phyloP scores from a whole-genome alignment of 116 monocot genomes.

The Trichopus zeylanicus region DNA sequence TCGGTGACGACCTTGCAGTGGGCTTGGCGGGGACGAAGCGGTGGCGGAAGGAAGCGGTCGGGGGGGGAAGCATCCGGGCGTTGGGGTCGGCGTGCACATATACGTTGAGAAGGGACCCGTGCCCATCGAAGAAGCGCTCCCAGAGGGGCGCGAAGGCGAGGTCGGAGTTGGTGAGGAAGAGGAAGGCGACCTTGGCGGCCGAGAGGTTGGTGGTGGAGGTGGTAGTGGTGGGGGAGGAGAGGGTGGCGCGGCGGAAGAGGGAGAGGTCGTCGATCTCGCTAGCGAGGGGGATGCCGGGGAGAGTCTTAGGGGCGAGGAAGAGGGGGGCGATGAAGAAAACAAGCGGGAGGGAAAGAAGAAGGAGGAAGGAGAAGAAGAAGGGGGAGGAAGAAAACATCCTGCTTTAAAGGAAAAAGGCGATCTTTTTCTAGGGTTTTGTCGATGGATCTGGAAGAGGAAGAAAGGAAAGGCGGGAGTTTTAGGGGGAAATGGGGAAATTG shows the following conservation, averaged over 20 bases:
- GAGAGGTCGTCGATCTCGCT: slow-evolving; percentile 86
- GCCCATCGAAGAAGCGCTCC: slow-evolving; percentile 62
- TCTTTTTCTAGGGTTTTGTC: neutral
- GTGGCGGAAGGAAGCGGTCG: slow-evolving; percentile 34
- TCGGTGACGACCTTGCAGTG: slow-evolving; percentile 77
- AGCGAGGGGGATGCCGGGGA: slow-evolving; percentile 55
- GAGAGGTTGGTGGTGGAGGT: slow-evolving; percentile 1
- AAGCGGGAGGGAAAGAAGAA: slow-evolving; percentile 37
- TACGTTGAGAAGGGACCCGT: slow-evolving; percentile 44
- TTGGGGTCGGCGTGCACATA: slow-evolving; percentile 81
- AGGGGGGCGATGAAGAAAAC: slow-evolving; percentile 60
- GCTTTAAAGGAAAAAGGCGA: neutral
- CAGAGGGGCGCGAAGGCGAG: slow-evolving; percentile 76
- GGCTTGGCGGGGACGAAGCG: slow-evolving; percentile 67
- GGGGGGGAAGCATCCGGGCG: slow-evolving; percentile 20
- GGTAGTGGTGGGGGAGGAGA: slow-evolving; percentile 18
- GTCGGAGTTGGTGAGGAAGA: slow-evolving; percentile 84
- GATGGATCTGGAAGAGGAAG: too few relatives aligned
- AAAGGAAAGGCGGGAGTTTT: too few relatives aligned
- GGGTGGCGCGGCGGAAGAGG: slow-evolving; percentile 88
- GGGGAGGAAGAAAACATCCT: slow-evolving; percentile 8
- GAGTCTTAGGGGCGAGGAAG: slow-evolving; percentile 56
- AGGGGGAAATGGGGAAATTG: too few relatives aligned
- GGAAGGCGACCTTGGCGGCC: slow-evolving; percentile 66
- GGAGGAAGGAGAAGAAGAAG: slow-evolving; percentile 20